phyloP scores from a whole-genome alignment of 345 rosid genomes.

The Hibiscus trionum region DNA sequence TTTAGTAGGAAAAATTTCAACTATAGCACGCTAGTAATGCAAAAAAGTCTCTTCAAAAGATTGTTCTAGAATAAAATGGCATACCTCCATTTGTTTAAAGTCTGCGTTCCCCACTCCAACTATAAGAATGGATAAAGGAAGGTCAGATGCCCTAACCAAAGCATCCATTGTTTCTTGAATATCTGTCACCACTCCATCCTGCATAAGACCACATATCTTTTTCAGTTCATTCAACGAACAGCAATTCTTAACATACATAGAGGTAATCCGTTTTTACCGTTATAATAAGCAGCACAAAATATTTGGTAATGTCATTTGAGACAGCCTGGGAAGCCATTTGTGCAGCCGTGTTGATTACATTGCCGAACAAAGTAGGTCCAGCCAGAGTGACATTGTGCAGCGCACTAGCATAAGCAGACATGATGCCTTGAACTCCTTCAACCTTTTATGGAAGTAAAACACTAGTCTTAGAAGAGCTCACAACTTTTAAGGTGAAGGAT shows the following conservation, averaged over 20 bases:
- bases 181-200: slow-evolving; percentile 92
- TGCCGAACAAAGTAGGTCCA: slow-evolving; percentile 68
- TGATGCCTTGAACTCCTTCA: slow-evolving; percentile 76
- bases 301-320: slow-evolving; percentile 24
- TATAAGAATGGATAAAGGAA: slow-evolving; percentile 77
- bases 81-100: slow-evolving; percentile 87
- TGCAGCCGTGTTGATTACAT: slow-evolving; percentile 57
- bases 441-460: slow-evolving; percentile 35
- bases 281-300: slow-evolving; percentile 51
- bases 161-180: slow-evolving; percentile 68
- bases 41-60: background rate
- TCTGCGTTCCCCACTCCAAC: slow-evolving; percentile 84
- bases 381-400: slow-evolving; percentile 46
- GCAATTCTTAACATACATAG: background rate
- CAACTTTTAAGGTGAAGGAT: background rate
- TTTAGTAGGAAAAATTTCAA: background rate
- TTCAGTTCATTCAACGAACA: background rate
- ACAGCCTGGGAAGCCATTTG: slow-evolving; percentile 33
- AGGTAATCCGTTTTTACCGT: slow-evolving; percentile 30
- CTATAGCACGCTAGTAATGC: background rate
- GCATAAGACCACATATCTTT: background rate
- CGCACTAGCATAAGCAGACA: slow-evolving; percentile 61
- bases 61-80: background rate
- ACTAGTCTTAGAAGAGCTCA: background rate
- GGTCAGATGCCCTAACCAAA: slow-evolving; percentile 85